These are phyloP conservation scores for Mimosa bimucronata DNA, from an alignment of 306 rosid genomes.

Conservation along the genomic window DNA sequence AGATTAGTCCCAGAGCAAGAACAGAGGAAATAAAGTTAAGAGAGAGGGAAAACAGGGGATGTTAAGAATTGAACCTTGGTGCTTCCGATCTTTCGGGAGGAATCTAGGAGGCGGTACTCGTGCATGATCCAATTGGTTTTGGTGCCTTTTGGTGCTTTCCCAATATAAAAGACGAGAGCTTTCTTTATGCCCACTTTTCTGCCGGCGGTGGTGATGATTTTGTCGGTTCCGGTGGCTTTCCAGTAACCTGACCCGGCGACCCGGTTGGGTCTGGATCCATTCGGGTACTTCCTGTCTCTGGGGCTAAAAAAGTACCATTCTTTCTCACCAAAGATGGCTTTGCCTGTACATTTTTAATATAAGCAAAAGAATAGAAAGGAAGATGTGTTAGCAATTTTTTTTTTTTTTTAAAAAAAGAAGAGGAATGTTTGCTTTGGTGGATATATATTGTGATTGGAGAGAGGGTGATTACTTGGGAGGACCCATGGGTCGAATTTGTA, in stretches of 20 bases:
- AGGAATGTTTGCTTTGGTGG: neutral
- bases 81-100: conserved; percentile 61
- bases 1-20: neutral
- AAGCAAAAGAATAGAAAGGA: neutral
- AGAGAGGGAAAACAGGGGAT: neutral
- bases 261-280: conserved; percentile 92
- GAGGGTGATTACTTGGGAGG: conserved; percentile 61
- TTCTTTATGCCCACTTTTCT: conserved; percentile 88
- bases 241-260: conserved; percentile 95
- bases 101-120: conserved; percentile 81
- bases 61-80: neutral
- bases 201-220: conserved; percentile 70
- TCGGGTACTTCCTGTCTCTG: conserved; percentile 83
- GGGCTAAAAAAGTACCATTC: conserved; percentile 98
- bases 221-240: conserved; percentile 97
- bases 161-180: conserved; percentile 88
- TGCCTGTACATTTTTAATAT: conserved; percentile 47
- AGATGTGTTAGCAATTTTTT: neutral
- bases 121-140: conserved; percentile 99
- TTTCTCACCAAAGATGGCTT: conserved; percentile 87
- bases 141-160: conserved; percentile 93
- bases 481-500: conserved; percentile 95
- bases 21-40: neutral
- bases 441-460: neutral
- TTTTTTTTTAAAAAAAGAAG: too few relatives aligned